Evolutionary conservation across 2,329 filamentous ascomycete species (phyloP).

Genomic region (Diatrype stigma): DNA sequence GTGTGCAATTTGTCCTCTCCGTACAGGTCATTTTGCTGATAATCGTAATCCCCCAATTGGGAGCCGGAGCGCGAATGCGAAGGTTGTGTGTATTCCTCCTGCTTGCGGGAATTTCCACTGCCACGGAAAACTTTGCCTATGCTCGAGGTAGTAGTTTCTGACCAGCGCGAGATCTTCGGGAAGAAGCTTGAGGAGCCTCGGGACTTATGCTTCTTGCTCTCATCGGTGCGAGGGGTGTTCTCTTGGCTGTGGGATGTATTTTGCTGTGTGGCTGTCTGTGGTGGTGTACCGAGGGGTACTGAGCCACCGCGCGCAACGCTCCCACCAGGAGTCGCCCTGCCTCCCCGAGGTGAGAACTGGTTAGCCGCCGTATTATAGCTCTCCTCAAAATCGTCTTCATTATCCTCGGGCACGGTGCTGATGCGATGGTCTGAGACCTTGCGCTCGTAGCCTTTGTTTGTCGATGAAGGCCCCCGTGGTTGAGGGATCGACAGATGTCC

Average conservation of each 20-base stretch:
- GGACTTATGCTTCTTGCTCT: conserved; percentile 84
- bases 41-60: conserved; percentile 65
- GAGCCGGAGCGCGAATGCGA: conserved; percentile 73
- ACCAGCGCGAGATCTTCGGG: conserved; percentile 95
- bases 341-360: conserved; percentile 56
- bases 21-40: conserved; percentile 50
- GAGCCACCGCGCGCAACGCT: conserved; percentile 50
- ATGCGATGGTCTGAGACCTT: conserved; percentile 74
- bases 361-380: conserved; percentile 31
- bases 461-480: conserved; percentile 41
- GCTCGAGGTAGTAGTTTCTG: conserved; percentile 89
- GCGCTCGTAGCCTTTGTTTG: conserved; percentile 43
- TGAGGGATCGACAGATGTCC: conserved; percentile 65
- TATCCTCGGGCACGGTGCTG: conserved; percentile 81
- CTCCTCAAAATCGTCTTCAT: conserved; percentile 67
- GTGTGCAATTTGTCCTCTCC: conserved; percentile 58
- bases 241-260: conserved; percentile 63
- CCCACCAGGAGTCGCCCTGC: conserved; percentile 56
- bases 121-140: conserved; percentile 73
- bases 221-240: conserved; percentile 72
- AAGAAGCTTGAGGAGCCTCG: conserved; percentile 74
- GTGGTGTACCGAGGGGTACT: conserved; percentile 54
- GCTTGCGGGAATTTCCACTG: conserved; percentile 54
- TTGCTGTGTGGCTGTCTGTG: conserved; percentile 40
- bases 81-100: conserved; percentile 53